Percentiles rank a stretch among this genome's conserved stretches.
These are phyloP conservation scores for Cladophialophora yegresii DNA, from an alignment of 2,329 filamentous ascomycete genomes.

Conservation along the genomic window DNA sequence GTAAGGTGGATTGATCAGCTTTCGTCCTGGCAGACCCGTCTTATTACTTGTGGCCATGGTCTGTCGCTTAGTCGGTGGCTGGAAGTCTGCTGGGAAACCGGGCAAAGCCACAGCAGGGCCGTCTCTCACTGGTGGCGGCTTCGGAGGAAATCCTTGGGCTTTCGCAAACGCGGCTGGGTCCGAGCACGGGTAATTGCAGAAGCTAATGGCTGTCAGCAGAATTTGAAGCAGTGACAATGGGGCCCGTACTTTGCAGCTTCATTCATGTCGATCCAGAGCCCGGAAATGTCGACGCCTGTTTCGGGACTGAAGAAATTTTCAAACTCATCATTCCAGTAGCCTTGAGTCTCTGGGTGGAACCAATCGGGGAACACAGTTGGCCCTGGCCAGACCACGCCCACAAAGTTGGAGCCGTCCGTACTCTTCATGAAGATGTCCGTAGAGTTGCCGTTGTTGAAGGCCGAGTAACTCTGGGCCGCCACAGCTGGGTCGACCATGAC, in stretches of 20 bases:
- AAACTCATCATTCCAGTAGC: constrained; percentile 73
- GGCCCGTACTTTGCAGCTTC: constrained; percentile 51
- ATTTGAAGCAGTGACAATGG: background rate
- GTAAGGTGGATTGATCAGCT: constrained; percentile 67
- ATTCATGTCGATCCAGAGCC: constrained; percentile 75
- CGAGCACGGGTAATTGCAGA: constrained; percentile 59
- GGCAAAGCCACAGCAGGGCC: constrained; percentile 57
- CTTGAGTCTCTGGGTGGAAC: constrained; percentile 65
- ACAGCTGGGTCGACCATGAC: constrained; percentile 71
- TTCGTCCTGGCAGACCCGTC: constrained; percentile 63
- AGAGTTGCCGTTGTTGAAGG: constrained; percentile 62
- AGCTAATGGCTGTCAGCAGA: constrained; percentile 31
- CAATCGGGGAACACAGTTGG: constrained; percentile 72
- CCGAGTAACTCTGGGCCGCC: constrained; percentile 50
- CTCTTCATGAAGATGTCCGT: constrained; percentile 49
- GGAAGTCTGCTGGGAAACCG: constrained; percentile 68
- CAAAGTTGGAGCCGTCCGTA: constrained; percentile 46
- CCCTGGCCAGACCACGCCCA: constrained; percentile 42
- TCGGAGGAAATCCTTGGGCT: constrained; percentile 55
- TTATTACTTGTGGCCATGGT: constrained; percentile 37
- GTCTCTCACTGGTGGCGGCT: constrained; percentile 63
- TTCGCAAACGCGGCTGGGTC: constrained; percentile 55
- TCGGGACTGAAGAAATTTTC: constrained; percentile 63
- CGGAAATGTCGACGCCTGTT: constrained; percentile 72
- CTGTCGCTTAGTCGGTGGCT: constrained; percentile 50